phyloP scores from a whole-genome alignment of 306 rosid species.

The Vigna unguiculata region DNA sequence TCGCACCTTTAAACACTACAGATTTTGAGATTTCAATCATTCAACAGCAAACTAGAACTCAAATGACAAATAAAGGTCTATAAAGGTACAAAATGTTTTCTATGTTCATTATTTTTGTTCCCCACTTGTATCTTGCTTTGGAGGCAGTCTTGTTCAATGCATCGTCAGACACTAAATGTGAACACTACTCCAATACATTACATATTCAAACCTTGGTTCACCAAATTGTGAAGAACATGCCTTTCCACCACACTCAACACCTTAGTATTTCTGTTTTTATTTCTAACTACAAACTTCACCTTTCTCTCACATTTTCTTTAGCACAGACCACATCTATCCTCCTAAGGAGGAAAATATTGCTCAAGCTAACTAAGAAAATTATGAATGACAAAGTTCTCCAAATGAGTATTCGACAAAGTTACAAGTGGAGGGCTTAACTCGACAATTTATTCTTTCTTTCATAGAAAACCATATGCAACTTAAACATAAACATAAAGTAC shows the following conservation, averaged over 20 bases:
- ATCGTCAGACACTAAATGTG: not conserved
- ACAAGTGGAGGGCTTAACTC: not conserved
- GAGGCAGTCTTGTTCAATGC: not conserved
- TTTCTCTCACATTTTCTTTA: not conserved
- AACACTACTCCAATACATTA: not conserved
- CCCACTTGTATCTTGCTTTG: not conserved
- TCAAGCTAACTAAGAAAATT: not conserved
- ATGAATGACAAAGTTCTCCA: not conserved
- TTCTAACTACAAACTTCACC: not conserved
- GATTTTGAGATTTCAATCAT: slow-evolving; percentile 6
- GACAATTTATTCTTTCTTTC: not conserved
- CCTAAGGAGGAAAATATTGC: not conserved
- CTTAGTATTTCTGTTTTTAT: not conserved
- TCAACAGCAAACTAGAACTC: slow-evolving; percentile 5
- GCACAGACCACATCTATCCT: not conserved
- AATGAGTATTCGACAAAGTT: not conserved
- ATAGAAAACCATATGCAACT: not conserved
- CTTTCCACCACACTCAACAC: not conserved
- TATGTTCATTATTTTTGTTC: not conserved
- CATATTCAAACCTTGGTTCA: not conserved
- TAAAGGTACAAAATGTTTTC: not conserved
- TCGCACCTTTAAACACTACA: not conserved
- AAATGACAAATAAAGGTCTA: not conserved
- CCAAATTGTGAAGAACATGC: not conserved
- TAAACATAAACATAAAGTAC: not conserved